Evolutionary conservation across 1,284 basidiomycete genomes (phyloP), one percentile per base, ranked within the genome.

Genomic region (Cutaneotrichosporon daszewskae): DNA sequence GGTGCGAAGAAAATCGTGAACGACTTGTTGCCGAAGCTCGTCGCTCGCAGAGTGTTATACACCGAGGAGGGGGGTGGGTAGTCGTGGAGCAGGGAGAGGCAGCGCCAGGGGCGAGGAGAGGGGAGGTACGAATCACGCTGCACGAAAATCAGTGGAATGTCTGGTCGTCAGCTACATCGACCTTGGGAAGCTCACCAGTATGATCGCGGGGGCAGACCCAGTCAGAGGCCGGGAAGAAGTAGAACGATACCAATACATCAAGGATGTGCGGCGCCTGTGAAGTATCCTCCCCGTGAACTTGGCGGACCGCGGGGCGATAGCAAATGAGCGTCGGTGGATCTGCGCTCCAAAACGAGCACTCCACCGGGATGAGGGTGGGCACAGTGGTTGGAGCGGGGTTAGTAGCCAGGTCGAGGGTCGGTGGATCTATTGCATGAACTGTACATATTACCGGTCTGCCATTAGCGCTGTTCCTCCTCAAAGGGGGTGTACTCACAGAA

Each of bases 401-500:
- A 17, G 37, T 17, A 20, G 25, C 13, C 7, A 16, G 37, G 5
- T 11, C 22, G 19, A 22, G 19, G 32, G 17, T 37, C 28, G 28
- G 32, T 33, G 26, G 41, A 49, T 49, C 42, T 37, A 37, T 29
- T 54, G 48, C 45, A 50, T 53, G 37, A 29, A 32, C 25, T 42
- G 47, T 47, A 54, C 40, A 45, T 23, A 26, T 34, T 61, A 64
- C 54, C 62, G 55, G 54, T 64, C 64, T 66, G 54, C 9, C 11
- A 52, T 55, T 28, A 52, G 45, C 32, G 33, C 14, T 19, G 22
- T 0, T 25, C 24, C 6, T 16, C 13, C 12, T 14, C n/a, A 11
- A 24, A 9, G 17, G 27, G 10, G 12, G 23, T 14, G 22, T 18
- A 71, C 90, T 72, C 69, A 94, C 90, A 96, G 71, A 96, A 96